Evolutionary conservation across 2,329 filamentous ascomycete species (phyloP).

Genomic region (Aphanoascus verrucosus): DNA sequence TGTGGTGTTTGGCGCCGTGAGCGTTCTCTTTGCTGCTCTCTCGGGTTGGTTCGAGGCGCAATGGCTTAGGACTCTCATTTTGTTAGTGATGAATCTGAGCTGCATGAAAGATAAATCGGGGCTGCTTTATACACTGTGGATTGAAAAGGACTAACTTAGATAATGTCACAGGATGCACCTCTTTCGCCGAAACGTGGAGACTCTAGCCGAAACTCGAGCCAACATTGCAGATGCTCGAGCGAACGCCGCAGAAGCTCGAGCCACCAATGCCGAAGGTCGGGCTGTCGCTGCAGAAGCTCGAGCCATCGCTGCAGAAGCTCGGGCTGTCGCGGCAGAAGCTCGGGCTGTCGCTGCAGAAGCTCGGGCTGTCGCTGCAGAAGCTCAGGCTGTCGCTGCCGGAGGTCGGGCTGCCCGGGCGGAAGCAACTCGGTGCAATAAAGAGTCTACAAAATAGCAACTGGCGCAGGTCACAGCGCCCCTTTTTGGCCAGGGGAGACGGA

Average conservation of each 20-base stretch:
- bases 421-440: neutral
- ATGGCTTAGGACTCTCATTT: neutral
- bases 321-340: neutral
- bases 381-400: neutral
- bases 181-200: neutral
- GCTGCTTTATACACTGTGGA: neutral
- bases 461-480: slow-evolving; percentile 3
- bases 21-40: neutral
- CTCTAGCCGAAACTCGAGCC: neutral
- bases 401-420: neutral
- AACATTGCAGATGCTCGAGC: neutral
- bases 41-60: neutral
- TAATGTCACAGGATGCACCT: neutral
- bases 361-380: neutral
- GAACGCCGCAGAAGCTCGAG: neutral
- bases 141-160: neutral
- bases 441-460: neutral
- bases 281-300: neutral
- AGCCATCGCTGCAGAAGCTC: neutral
- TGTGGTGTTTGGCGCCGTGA: neutral
- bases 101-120: neutral
- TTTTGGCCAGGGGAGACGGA: slow-evolving; percentile 8
- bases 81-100: neutral
- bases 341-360: neutral
- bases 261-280: neutral